Conservation (phyloP, 805 yeast species). For the Candida tibetensis region DNA sequence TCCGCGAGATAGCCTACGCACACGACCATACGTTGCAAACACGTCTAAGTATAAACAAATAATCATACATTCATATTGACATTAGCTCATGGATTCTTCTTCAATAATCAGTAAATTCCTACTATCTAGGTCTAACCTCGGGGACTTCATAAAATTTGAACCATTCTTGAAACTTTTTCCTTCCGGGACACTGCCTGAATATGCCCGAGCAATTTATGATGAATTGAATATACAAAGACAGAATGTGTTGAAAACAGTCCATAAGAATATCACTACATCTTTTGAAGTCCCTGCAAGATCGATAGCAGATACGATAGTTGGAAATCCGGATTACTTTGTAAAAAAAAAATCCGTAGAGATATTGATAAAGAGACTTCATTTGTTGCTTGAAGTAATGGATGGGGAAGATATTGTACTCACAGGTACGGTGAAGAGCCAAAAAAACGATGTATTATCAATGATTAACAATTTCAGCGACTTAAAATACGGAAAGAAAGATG, state of each 20-base stretch:
- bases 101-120: conserved; percentile 20
- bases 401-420: conserved; percentile 20
- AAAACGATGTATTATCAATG: conserved; percentile 13
- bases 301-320: conserved; percentile 4
- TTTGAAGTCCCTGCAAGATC: conserved; percentile 25
- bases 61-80: too few relatives aligned
- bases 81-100: conserved; percentile 28
- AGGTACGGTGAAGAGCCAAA: conserved; percentile 9
- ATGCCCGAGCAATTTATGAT: conserved; percentile 11
- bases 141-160: conserved; percentile 16
- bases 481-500: conserved; percentile 16
- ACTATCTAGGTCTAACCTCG: conserved; percentile 15
- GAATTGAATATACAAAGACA: conserved; percentile 13
- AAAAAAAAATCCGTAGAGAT: conserved; percentile 10
- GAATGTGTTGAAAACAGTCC: conserved; percentile 1
- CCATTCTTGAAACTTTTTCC: conserved; percentile 19
- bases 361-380: conserved; percentile 18
- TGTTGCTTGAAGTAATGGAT: conserved; percentile 25
- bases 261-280: conserved; percentile 13
- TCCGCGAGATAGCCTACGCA: not conserved
- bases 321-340: conserved; percentile 1
- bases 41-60: too few relatives aligned
- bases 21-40: not conserved
- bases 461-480: conserved; percentile 28
- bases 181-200: conserved; percentile 4